phyloP scores from a whole-genome alignment of 192 early-diverging fungal species.

The Umbelopsis ramanniana region DNA sequence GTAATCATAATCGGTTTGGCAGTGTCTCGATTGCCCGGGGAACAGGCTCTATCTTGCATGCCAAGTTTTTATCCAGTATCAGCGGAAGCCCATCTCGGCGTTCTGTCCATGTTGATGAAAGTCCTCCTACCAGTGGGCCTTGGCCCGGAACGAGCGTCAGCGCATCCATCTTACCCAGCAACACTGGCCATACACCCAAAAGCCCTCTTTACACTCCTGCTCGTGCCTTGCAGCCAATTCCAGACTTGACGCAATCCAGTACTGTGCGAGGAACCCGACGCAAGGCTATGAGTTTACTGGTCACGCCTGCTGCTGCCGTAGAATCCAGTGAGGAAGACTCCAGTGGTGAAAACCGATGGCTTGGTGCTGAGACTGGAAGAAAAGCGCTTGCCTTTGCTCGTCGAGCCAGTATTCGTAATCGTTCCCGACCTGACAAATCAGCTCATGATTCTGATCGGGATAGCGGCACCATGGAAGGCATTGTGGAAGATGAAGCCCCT shows the following conservation, averaged over 20 bases:
- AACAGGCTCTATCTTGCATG: slow-evolving; percentile 36
- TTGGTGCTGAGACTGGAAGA: background rate
- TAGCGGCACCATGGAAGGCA: slow-evolving; percentile 12
- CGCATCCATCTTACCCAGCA: slow-evolving; percentile 25
- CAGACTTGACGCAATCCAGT: slow-evolving; percentile 7
- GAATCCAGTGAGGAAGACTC: slow-evolving; percentile 29
- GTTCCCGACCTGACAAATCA: background rate
- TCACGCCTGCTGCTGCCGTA: slow-evolving; percentile 26
- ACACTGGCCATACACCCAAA: background rate
- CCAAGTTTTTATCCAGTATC: slow-evolving; percentile 42
- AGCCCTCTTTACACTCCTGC: background rate
- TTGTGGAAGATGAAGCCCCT: background rate
- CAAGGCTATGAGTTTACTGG: slow-evolving; percentile 38
- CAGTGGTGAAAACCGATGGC: background rate
- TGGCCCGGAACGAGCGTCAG: slow-evolving; percentile 29
- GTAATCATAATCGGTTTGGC: background rate
- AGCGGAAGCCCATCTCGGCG: background rate
- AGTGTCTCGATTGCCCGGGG: background rate
- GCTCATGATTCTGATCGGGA: background rate
- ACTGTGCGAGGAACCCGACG: slow-evolving; percentile 34
- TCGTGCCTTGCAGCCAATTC: background rate
- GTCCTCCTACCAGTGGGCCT: background rate
- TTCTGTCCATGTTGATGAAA: background rate
- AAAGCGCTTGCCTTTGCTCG: slow-evolving; percentile 12
- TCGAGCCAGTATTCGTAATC: background rate